Evolutionary conservation across 2,329 filamentous ascomycete genomes (phyloP).

Genomic region (Alternaria sp.): DNA sequence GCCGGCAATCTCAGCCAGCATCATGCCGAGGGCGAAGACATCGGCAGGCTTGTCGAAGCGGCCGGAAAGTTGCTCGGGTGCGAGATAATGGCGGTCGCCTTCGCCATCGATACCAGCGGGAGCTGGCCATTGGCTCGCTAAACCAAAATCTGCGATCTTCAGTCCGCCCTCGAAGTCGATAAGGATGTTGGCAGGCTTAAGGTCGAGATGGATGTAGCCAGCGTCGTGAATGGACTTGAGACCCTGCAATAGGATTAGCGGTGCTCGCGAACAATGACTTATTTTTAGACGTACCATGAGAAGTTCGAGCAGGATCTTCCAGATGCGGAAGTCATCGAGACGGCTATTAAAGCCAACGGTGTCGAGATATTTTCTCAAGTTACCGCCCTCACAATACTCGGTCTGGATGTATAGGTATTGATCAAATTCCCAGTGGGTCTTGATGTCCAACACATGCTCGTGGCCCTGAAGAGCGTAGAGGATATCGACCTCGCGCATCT

Average conservation of each 20-base stretch:
- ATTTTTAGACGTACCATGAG: slow-evolving; percentile 69
- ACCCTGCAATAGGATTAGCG: slow-evolving; percentile 66
- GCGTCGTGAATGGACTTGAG: slow-evolving; percentile 88
- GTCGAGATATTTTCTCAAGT: slow-evolving; percentile 84
- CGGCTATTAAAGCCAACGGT: slow-evolving; percentile 83
- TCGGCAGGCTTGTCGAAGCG: slow-evolving; percentile 90
- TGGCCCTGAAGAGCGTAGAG: slow-evolving; percentile 78
- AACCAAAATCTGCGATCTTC: slow-evolving; percentile 86
- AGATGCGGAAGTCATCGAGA: slow-evolving; percentile 96
- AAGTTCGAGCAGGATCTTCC: slow-evolving; percentile 94
- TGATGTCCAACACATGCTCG: slow-evolving; percentile 84
- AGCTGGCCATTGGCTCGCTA: slow-evolving; percentile 81
- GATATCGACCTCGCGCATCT: slow-evolving; percentile 83
- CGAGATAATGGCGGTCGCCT: slow-evolving; percentile 95
- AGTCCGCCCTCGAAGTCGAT: slow-evolving; percentile 81
- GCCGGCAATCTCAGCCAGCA: slow-evolving; percentile 91
- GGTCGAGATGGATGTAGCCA: slow-evolving; percentile 83
- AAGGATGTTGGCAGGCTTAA: slow-evolving; percentile 86
- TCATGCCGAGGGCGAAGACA: slow-evolving; percentile 91
- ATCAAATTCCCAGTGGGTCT: slow-evolving; percentile 87
- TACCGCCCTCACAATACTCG: slow-evolving; percentile 95
- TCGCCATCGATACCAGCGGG: slow-evolving; percentile 82
- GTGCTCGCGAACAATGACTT: not conserved
- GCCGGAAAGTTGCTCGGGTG: slow-evolving; percentile 87
- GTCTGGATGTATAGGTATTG: slow-evolving; percentile 94